These are phyloP conservation scores for Venustampulla echinocandica DNA, from an alignment of 495 filamentous ascomycete genomes.

Conservation along the genomic window DNA sequence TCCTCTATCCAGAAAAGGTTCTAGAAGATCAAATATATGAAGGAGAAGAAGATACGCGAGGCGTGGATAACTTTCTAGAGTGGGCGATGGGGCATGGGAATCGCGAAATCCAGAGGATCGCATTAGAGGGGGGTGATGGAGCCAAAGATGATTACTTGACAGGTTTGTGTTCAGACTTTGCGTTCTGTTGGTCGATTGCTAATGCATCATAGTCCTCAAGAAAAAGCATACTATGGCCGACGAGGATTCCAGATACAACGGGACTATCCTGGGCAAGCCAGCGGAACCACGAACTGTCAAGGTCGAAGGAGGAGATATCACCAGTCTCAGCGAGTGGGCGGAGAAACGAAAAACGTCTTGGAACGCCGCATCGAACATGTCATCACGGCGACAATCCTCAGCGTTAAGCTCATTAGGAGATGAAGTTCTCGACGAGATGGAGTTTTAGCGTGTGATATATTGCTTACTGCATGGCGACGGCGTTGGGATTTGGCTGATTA, in stretches of 20 bases:
- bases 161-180: constrained; percentile 26
- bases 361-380: neutral
- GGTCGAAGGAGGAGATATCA: constrained; percentile 63
- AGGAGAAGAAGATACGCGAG: constrained; percentile 61
- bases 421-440: constrained; percentile 19
- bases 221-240: constrained; percentile 78
- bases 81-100: constrained; percentile 66
- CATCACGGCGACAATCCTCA: constrained; percentile 38
- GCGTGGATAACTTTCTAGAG: constrained; percentile 59
- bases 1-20: constrained; percentile 49
- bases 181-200: constrained; percentile 2
- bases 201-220: constrained; percentile 48
- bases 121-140: constrained; percentile 39
- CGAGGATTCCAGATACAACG: constrained; percentile 71
- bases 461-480: constrained; percentile 19
- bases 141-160: constrained; percentile 67
- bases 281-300: constrained; percentile 56
- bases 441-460: constrained; percentile 12
- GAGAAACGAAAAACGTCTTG: constrained; percentile 25
- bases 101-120: constrained; percentile 62
- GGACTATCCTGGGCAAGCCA: constrained; percentile 65
- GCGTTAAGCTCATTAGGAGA: constrained; percentile 43
- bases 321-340: constrained; percentile 60
- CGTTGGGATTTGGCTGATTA: constrained; percentile 14
- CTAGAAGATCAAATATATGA: constrained; percentile 27